Conservation (phyloP, 495 filamentous ascomycete species). For the Aspergillus campestris region DNA sequence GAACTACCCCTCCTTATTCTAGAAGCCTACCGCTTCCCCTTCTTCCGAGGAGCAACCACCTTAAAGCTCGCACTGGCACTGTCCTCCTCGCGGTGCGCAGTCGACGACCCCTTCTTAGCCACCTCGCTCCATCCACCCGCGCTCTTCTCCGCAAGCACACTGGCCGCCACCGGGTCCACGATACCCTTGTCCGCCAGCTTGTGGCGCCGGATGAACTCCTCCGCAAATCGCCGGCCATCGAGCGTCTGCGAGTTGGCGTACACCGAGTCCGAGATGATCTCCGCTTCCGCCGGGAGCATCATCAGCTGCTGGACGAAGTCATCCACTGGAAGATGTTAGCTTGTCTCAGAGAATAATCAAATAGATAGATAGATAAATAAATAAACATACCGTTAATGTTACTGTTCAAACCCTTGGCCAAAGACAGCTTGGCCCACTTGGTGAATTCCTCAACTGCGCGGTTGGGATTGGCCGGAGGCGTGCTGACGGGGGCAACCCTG, state of each 20-base stretch:
- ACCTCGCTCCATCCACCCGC: slow-evolving; percentile 92
- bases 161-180: slow-evolving; percentile 44
- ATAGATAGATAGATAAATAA: neutral
- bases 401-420: slow-evolving; percentile 53
- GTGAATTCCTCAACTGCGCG: slow-evolving; percentile 79
- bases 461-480: slow-evolving; percentile 37
- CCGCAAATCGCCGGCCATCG: slow-evolving; percentile 85
- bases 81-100: slow-evolving; percentile 42
- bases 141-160: slow-evolving; percentile 36
- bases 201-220: slow-evolving; percentile 87
- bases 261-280: slow-evolving; percentile 81
- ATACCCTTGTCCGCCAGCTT: slow-evolving; percentile 88
- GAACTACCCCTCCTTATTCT: too few species aligned
- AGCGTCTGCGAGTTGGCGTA: slow-evolving; percentile 79
- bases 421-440: slow-evolving; percentile 76
- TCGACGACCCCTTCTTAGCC: slow-evolving; percentile 73
- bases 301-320: slow-evolving; percentile 68
- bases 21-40: slow-evolving; percentile 79
- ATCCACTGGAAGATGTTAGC: slow-evolving; percentile 51
- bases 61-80: slow-evolving; percentile 61
- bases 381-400: slow-evolving; percentile 49
- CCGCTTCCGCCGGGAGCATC: slow-evolving; percentile 63
- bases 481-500: slow-evolving; percentile 24
- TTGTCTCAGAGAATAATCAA: neutral
- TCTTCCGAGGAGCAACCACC: slow-evolving; percentile 88